Evolutionary conservation across 352 stramenopile species (phyloP).

Genomic region (Globisporangium parvum): DNA sequence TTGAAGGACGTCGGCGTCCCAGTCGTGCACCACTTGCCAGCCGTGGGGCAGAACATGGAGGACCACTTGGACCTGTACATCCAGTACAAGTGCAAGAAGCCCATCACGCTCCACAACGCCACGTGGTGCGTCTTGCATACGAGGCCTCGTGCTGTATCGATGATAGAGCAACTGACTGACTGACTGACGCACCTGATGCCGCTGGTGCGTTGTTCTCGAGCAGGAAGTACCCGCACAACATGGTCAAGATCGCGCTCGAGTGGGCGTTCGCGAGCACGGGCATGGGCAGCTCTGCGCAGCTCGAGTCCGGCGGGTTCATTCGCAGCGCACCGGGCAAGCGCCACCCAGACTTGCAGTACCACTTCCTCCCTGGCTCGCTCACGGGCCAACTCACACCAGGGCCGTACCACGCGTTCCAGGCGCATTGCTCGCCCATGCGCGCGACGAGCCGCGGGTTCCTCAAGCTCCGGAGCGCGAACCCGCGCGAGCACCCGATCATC

Average conservation of each 20-base stretch:
- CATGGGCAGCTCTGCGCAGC: slow-evolving; percentile 68
- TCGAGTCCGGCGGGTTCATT: slow-evolving; percentile 87
- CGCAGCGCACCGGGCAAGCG: slow-evolving; percentile 68
- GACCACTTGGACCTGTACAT: slow-evolving; percentile 88
- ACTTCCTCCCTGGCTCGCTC: slow-evolving; percentile 85
- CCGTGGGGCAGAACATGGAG: slow-evolving; percentile 86
- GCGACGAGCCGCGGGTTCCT: slow-evolving; percentile 80
- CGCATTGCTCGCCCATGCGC: slow-evolving; percentile 86
- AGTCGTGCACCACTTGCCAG: slow-evolving; percentile 67
- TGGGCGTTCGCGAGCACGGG: slow-evolving; percentile 72
- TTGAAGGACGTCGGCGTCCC: slow-evolving; percentile 70
- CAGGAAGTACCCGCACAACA: slow-evolving; percentile 83
- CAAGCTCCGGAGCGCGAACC: slow-evolving; percentile 71
- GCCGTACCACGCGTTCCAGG: slow-evolving; percentile 74
- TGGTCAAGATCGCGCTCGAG: slow-evolving; percentile 78
- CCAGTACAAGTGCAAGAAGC: slow-evolving; percentile 86
- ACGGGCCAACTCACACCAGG: slow-evolving; percentile 61
- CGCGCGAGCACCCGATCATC: slow-evolving; percentile 73
- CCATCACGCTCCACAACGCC: slow-evolving; percentile 87
- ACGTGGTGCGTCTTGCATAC: slow-evolving; percentile 38
- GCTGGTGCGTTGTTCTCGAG: slow-evolving; percentile 5
- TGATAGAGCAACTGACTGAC: background rate
- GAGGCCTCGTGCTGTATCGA: background rate
- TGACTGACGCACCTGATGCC: background rate
- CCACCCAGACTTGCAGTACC: slow-evolving; percentile 86